Percentiles rank a stretch among this genome's conserved stretches.
These are phyloP conservation scores for Talaromyces liani DNA, from an alignment of 495 filamentous ascomycete species.

Conservation along the genomic window DNA sequence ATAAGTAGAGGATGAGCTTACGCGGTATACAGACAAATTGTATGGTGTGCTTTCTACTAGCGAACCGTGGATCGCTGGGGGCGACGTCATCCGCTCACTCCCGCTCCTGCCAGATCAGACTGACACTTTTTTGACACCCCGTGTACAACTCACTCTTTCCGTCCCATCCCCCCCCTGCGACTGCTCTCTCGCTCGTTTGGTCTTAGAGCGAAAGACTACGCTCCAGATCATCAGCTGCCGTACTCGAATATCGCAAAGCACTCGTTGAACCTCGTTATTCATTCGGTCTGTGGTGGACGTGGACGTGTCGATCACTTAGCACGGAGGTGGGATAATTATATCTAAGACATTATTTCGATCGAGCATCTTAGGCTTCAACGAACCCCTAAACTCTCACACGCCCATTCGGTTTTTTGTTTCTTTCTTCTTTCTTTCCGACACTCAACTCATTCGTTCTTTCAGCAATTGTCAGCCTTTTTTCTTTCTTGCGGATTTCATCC, in stretches of 20 bases:
- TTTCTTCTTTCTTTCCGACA: not conserved
- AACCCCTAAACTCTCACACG: not conserved
- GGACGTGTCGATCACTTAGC: constrained; percentile 4
- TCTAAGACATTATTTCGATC: not conserved
- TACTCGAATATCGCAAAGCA: not conserved
- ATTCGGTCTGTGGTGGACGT: not conserved
- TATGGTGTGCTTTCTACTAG: not conserved
- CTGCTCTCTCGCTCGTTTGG: not conserved
- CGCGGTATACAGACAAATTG: not conserved
- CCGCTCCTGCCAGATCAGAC: not conserved
- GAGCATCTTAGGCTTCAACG: not conserved
- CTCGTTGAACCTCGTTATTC: constrained; percentile 1
- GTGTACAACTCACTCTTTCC: not conserved
- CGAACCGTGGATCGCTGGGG: not conserved
- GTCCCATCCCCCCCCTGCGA: not conserved
- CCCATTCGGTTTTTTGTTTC: not conserved
- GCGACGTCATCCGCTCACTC: constrained; percentile 6
- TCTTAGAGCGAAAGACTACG: not conserved
- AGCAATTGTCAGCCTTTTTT: not conserved
- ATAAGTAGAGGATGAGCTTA: not conserved
- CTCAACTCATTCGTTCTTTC: not conserved
- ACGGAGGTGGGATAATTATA: constrained; percentile 3
- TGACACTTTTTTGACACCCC: not conserved
- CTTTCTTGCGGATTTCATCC: not conserved
- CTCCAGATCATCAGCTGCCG: not conserved